A percentile compares a stretch with the other conserved stretches of the same genome.
Evolutionary conservation across 257 asterid genomes (phyloP).

Genomic region (Schizonepeta tenuifolia): DNA sequence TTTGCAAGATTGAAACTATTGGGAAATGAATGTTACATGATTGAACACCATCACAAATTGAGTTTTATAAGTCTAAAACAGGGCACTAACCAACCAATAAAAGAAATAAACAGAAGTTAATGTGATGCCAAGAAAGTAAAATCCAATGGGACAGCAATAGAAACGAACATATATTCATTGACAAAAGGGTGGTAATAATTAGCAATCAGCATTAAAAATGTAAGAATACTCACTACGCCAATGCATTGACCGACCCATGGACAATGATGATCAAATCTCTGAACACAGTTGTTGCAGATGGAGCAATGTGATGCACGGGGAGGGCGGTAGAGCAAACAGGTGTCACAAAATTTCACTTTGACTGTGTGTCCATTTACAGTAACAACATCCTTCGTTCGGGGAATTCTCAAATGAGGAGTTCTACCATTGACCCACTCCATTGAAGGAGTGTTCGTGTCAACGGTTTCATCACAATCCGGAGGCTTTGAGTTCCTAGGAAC

Average conservation of each 20-base stretch:
- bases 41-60: not conserved
- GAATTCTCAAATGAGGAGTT: constrained; percentile 74
- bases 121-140: constrained; percentile 6
- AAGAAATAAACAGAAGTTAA: not conserved
- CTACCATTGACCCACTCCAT: constrained; percentile 89
- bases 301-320: constrained; percentile 98
- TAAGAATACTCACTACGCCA: constrained; percentile 68
- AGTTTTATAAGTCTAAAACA: too few species aligned
- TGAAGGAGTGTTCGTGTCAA: constrained; percentile 62
- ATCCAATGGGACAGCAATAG: not conserved
- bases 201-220: constrained; percentile 6
- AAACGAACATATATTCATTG: not conserved
- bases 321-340: constrained; percentile 91
- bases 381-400: constrained; percentile 75
- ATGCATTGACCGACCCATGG: constrained; percentile 98
- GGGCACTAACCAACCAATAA: not conserved
- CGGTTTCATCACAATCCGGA: constrained; percentile 62
- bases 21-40: not conserved
- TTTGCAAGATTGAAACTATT: not conserved
- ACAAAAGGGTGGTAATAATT: not conserved
- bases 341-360: constrained; percentile 80
- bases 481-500: constrained; percentile 67
- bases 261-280: constrained; percentile 89
- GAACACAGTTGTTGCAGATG: constrained; percentile 94
- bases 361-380: constrained; percentile 72